phyloP scores from a whole-genome alignment of 2,329 filamentous ascomycete species.

The Clonostachys byssicola region DNA sequence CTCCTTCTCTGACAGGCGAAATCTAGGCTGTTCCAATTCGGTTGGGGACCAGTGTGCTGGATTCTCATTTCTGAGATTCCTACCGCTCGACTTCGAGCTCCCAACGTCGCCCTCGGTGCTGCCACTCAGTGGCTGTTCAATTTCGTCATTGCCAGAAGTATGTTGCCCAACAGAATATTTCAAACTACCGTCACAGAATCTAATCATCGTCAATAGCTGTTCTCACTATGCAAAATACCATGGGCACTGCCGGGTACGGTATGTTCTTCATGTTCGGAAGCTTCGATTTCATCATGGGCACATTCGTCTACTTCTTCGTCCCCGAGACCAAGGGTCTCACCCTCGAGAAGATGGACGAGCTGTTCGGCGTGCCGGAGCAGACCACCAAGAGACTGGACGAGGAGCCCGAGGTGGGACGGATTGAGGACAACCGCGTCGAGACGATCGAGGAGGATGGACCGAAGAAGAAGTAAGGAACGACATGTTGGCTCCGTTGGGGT shows the following conservation, averaged over 20 bases:
- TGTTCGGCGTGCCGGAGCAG: constrained; percentile 55
- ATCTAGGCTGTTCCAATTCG: constrained; percentile 57
- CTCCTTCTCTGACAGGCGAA: constrained; percentile 8
- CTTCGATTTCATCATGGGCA: constrained; percentile 61
- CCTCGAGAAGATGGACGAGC: constrained; percentile 62
- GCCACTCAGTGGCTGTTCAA: constrained; percentile 73
- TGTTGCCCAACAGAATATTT: constrained; percentile 4
- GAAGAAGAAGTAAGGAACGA: neutral
- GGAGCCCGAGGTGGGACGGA: constrained; percentile 17
- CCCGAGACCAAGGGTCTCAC: constrained; percentile 67
- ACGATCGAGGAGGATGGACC: constrained; percentile 1
- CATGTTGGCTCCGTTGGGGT: neutral
- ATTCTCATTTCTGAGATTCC: constrained; percentile 68
- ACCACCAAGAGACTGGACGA: constrained; percentile 20
- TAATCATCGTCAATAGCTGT: constrained; percentile 31
- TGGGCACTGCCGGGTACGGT: constrained; percentile 39
- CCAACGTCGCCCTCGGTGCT: constrained; percentile 66
- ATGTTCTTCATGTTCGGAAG: constrained; percentile 67
- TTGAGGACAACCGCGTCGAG: neutral
- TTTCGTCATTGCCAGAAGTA: constrained; percentile 61
- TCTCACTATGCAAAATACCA: constrained; percentile 60
- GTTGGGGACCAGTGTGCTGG: constrained; percentile 71
- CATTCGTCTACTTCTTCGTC: constrained; percentile 64
- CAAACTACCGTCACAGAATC: neutral
- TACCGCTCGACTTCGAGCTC: constrained; percentile 57